Percentiles rank a stretch among this genome's conserved stretches.
Evolutionary conservation across 2,329 filamentous ascomycete genomes (phyloP).

Genomic region (Pyrenophora graminea): DNA sequence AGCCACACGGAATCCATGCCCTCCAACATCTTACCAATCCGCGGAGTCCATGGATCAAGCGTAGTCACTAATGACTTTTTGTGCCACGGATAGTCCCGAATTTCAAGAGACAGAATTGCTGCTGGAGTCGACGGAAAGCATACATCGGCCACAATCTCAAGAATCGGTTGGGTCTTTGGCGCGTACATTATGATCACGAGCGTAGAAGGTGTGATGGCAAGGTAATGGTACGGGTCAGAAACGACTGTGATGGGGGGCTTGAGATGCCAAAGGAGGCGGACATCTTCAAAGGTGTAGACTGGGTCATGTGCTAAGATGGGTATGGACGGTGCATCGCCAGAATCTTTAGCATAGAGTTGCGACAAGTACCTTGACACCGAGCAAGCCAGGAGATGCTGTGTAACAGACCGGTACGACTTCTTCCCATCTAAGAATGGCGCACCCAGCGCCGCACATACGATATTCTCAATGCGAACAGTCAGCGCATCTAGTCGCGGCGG

Average conservation of each 20-base stretch:
- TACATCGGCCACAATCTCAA: constrained; percentile 9
- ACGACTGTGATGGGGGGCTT: constrained; percentile 7
- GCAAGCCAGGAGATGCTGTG: constrained; percentile 3
- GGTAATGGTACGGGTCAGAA: constrained; percentile 11
- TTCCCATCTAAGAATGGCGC: background rate
- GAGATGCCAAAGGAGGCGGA: background rate
- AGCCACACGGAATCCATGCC: background rate
- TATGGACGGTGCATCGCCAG: background rate
- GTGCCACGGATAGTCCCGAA: constrained; percentile 1
- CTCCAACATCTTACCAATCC: constrained; percentile 7
- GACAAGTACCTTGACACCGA: background rate
- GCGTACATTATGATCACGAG: background rate
- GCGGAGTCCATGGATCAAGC: background rate
- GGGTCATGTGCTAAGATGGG: constrained; percentile 7
- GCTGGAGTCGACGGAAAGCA: constrained; percentile 7
- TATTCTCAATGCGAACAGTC: constrained; percentile 8
- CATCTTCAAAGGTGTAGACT: background rate
- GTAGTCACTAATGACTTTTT: background rate
- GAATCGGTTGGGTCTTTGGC: background rate
- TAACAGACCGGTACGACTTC: background rate
- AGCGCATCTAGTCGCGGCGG: too few relatives aligned
- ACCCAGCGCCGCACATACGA: constrained; percentile 10
- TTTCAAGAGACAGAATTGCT: constrained; percentile 3
- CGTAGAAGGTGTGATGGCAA: constrained; percentile 9
- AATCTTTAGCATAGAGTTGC: background rate